Conservation (phyloP, 2,329 filamentous ascomycete species). For the Pseudocercospora ulei region DNA sequence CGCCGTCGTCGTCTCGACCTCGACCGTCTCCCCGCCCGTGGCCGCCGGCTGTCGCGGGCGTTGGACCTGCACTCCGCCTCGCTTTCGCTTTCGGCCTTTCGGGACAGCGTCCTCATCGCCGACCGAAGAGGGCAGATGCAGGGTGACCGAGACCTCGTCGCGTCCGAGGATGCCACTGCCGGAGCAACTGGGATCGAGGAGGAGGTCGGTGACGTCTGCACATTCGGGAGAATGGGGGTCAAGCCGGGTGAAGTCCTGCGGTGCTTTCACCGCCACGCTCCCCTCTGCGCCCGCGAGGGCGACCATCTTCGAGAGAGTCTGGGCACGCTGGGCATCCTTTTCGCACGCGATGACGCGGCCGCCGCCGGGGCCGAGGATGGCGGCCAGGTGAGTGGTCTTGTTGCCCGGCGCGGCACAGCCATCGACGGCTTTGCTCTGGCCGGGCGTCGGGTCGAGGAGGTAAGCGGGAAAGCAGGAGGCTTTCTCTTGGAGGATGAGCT, state of each 20-base stretch:
- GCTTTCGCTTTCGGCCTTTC: slow-evolving; percentile 32
- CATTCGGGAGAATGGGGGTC: slow-evolving; percentile 56
- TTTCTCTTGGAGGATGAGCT: slow-evolving; percentile 88
- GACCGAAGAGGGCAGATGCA: slow-evolving; percentile 49
- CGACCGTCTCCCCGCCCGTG: slow-evolving; percentile 24
- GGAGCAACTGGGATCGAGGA: slow-evolving; percentile 90
- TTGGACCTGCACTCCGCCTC: slow-evolving; percentile 14
- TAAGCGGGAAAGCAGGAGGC: slow-evolving; percentile 95
- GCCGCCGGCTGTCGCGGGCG: slow-evolving; percentile 11
- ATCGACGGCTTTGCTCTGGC: slow-evolving; percentile 55
- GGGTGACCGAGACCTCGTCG: slow-evolving; percentile 58
- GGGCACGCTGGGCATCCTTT: slow-evolving; percentile 59
- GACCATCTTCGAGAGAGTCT: slow-evolving; percentile 77
- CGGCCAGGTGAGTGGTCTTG: slow-evolving; percentile 64
- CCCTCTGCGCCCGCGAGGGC: slow-evolving; percentile 59
- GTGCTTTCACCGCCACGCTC: slow-evolving; percentile 58
- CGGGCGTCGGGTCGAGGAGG: slow-evolving; percentile 58
- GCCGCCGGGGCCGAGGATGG: slow-evolving; percentile 23
- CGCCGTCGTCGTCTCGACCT: slow-evolving; percentile 36
- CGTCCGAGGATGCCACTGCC: slow-evolving; percentile 89
- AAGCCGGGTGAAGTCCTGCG: slow-evolving; percentile 72
- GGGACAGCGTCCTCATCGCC: slow-evolving; percentile 10
- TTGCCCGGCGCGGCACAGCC: slow-evolving; percentile 92
- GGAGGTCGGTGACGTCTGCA: slow-evolving; percentile 62
- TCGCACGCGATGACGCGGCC: slow-evolving; percentile 64